Base-by-base conservation (phyloP, 2,329 filamentous ascomycete genomes). In the Conoideocrella luteorostrata region DNA sequence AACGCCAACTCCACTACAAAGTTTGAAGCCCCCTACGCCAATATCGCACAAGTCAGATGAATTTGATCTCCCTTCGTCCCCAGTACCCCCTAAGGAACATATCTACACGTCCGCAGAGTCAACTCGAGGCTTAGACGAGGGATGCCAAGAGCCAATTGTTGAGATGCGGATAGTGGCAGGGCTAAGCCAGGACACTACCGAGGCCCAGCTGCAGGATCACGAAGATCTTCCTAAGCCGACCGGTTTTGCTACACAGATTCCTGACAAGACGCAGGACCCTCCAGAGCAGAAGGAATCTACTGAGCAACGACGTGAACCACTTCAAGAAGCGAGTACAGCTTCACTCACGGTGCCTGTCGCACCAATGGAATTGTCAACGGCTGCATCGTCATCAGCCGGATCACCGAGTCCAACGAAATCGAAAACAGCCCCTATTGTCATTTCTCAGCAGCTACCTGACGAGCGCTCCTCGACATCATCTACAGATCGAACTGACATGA, bases 31-130 rank as follows among this genome's bases (percentile, higher is more conserved):
- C 30, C 26, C 26, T 17, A 45, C 38, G 5, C 42, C 46, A 23
- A 26, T 12, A 10, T 32, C 34, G n/a, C 35, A 33, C 7, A 12
- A 35, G n/a, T 29, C 43, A 10, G 46, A 43, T 18, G 29, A 17
- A 5, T 48, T 40, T 24, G 39, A 23, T 24, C 46, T 48, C 24
- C 43, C 46, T 10, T 45, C 46, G 4, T 48, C 46, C 12, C 46
- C 46, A n/a, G 20, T 29, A n/a, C 20, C 39, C 17, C 9, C 32
- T 3, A 32, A 17, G 18, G 23, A 22, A n/a, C 12, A 12, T 4
- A 21, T 11, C 13, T 17, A 22, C 11, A 30, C 7, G 38, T 13
- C 30, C 20, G 29, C 18, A 18, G 17, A 18, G 24, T 18, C 29
- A 39, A 22, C 17, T 12, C 12, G 20, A 3, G 29, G 24, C 12